Conservation (phyloP, 495 filamentous ascomycete species). For the Daldinia childiae region DNA sequence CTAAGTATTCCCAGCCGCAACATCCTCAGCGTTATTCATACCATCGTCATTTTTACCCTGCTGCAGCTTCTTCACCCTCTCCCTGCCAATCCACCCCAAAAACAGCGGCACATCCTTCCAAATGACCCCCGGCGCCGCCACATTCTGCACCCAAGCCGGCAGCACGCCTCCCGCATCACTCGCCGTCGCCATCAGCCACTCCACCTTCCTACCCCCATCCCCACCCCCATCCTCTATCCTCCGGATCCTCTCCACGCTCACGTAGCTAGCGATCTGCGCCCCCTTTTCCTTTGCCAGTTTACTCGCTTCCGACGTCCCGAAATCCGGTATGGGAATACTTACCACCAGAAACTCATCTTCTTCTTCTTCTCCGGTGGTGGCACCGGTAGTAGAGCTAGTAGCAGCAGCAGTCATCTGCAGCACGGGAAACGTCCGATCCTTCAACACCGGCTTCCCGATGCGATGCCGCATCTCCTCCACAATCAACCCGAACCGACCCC, state of each 20-base stretch:
- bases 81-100: constrained; percentile 64
- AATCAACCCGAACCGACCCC: constrained; percentile 62
- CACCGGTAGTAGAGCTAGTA: neutral
- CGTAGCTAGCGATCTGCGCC: constrained; percentile 64
- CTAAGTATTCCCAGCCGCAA: neutral
- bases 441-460: constrained; percentile 58
- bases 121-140: constrained; percentile 70
- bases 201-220: constrained; percentile 49
- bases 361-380: neutral
- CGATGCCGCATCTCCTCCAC: constrained; percentile 61
- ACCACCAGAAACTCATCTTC: constrained; percentile 62
- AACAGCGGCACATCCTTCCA: constrained; percentile 78
- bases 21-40: neutral
- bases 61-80: constrained; percentile 45
- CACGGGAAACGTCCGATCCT: constrained; percentile 65
- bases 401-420: constrained; percentile 54
- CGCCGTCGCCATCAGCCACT: constrained; percentile 78
- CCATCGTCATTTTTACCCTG: constrained; percentile 13
- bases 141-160: constrained; percentile 73
- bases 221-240: constrained; percentile 34
- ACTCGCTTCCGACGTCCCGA: constrained; percentile 46
- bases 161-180: constrained; percentile 73
- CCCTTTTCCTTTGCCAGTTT: constrained; percentile 51
- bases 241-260: constrained; percentile 68
- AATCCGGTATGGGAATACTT: constrained; percentile 62